Evolutionary conservation across 2,329 filamentous ascomycete genomes (phyloP).

Genomic region (Teratosphaeria destructans): DNA sequence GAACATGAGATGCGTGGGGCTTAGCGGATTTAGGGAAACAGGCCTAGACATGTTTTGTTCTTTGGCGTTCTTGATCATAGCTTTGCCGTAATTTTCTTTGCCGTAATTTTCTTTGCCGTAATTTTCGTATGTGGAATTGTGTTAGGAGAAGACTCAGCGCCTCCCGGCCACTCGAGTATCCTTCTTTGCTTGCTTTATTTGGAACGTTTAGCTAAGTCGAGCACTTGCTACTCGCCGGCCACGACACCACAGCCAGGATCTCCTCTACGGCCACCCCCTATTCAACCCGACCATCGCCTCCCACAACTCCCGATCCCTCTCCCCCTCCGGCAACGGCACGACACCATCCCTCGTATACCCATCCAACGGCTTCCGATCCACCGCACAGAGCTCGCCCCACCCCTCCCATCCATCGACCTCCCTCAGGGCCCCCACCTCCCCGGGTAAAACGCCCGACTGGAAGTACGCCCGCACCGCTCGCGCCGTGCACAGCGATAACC

Average conservation of each 20-base stretch:
- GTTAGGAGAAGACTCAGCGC: no score
- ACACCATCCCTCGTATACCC: conserved; percentile 6
- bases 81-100: no score
- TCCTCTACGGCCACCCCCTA: conserved; percentile 6
- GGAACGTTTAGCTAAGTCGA: no score
- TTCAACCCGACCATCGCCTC: conserved; percentile 11
- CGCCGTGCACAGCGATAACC: conserved; percentile 29
- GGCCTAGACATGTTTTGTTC: no score
- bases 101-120: no score
- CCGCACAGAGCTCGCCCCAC: conserved; percentile 25
- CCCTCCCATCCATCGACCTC: conserved; percentile 6
- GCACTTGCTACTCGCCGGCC: no score
- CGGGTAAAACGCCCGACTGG: conserved; percentile 30
- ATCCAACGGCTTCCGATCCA: conserved; percentile 19
- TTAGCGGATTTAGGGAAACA: no score
- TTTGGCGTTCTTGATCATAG: no score
- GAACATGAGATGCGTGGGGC: no score
- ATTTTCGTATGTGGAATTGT: no score
- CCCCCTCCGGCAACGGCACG: conserved; percentile 8
- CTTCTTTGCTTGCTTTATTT: no score
- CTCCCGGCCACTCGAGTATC: no score
- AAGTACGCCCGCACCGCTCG: conserved; percentile 32
- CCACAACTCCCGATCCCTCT: conserved; percentile 11
- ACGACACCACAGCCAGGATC: not conserved
- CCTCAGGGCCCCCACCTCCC: conserved; percentile 4